Base-by-base conservation (phyloP, 305 asterid species). In the Solanum aculeatissimum region DNA sequence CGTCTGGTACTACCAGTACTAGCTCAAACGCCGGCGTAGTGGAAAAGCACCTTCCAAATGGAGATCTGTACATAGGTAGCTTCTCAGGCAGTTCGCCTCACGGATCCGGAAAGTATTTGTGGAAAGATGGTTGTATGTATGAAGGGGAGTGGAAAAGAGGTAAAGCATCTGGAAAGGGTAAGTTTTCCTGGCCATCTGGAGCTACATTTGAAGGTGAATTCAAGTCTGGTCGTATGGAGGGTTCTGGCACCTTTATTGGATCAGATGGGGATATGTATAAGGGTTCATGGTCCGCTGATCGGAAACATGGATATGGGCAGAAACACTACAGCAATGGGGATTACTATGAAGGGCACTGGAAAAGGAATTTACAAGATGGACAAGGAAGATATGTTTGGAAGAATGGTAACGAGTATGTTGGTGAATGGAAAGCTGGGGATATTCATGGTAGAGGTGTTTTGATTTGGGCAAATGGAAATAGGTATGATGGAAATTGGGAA, bases 121-220 rank as follows among this genome's bases (percentile, higher is more conserved):
- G 97, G 98, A 89, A 68, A 38, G 98, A 94, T 85, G 97, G 97
- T 72, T 92, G 98, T 85, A 93, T 93, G 97, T 94, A 94, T 68
- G 94, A 90, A 79, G 97, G 97, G 18, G 94, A 92, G 16, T 94
- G 97, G 97, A 92, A 90, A 87, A 91, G 91, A 86, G 98, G 97
- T 25, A 93, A 92, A 68, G 95, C 97, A 8, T 90, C 92, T n/a
- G 98, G 97, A 1, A 90, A 88, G 35, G 98, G 98, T 2, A 92
- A 88, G 51, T 89, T 92, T 60, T 94, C 98, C 0, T 92, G 97
- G 98, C 97, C 97, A 10, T 92, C 96, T 1, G 97, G 97, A 0
- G 94, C 96, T 29, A 92, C 94, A 23, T 92, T 91, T 23, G 93
- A 92, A 25, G 97, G 97, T 2, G 95, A 92, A 66, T 94, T 94